phyloP scores from a whole-genome alignment of 1,284 basidiomycete genomes.

The Austropuccinia psidii region DNA sequence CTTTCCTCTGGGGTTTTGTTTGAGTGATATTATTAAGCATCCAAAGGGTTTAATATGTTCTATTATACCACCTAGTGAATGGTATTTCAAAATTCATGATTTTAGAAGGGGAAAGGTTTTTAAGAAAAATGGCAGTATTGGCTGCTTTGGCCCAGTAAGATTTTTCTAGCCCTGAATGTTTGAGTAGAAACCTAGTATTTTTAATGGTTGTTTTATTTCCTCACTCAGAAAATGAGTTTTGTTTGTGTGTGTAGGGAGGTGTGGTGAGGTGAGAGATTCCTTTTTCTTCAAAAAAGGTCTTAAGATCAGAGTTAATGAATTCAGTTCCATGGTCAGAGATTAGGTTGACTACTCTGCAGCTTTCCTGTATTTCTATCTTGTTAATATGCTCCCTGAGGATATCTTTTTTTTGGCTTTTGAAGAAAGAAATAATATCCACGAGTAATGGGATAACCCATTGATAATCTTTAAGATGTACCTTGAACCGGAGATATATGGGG shows the following conservation, averaged over 20 bases:
- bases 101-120: constrained; percentile 43
- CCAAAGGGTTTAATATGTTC: neutral
- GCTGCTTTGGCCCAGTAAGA: constrained; percentile 47
- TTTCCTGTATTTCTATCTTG: constrained; percentile 40
- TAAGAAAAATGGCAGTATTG: constrained; percentile 46
- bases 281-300: constrained; percentile 40
- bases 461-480: neutral
- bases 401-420: neutral
- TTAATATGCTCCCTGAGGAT: neutral
- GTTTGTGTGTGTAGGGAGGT: constrained; percentile 48
- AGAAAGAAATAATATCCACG: neutral
- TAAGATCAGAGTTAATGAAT: constrained; percentile 42
- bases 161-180: constrained; percentile 42
- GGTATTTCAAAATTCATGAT: neutral
- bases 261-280: constrained; percentile 47
- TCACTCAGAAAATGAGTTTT: constrained; percentile 47
- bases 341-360: constrained; percentile 45
- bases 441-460: neutral
- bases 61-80: neutral
- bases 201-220: constrained; percentile 45
- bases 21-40: neutral
- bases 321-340: constrained; percentile 48
- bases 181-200: constrained; percentile 43
- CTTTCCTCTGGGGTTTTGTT: neutral
- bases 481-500: neutral